Evolutionary conservation across 2,329 filamentous ascomycete species (phyloP).

Genomic region (Talaromyces albobiverticillius): DNA sequence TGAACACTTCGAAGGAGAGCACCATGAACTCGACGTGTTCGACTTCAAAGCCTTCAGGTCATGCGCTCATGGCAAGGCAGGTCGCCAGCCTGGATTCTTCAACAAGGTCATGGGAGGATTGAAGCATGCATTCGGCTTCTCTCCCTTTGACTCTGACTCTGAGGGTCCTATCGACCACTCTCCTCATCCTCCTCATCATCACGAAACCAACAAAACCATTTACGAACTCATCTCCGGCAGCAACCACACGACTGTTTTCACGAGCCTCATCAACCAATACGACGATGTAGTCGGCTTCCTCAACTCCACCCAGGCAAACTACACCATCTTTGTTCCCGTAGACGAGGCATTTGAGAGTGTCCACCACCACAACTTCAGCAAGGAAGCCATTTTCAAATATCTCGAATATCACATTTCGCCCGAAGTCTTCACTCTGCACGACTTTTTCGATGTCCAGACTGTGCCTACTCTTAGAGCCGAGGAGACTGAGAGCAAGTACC

Average conservation of each 20-base stretch:
- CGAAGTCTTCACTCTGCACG: constrained; percentile 63
- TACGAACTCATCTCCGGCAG: constrained; percentile 73
- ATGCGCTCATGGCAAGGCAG: neutral
- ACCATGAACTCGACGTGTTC: neutral
- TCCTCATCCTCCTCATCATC: constrained; percentile 15
- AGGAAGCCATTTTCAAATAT: constrained; percentile 67
- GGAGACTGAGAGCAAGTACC: constrained; percentile 58
- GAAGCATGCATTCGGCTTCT: constrained; percentile 5
- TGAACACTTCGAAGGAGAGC: neutral
- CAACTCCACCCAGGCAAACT: constrained; percentile 68
- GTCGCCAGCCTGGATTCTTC: constrained; percentile 4
- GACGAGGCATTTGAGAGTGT: constrained; percentile 71
- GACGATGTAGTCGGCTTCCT: constrained; percentile 68
- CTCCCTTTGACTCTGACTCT: neutral
- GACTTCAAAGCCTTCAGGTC: neutral
- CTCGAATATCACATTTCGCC: constrained; percentile 71
- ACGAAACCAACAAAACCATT: constrained; percentile 64
- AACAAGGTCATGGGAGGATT: constrained; percentile 2
- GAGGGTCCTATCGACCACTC: neutral
- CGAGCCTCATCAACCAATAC: constrained; percentile 68
- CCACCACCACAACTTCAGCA: constrained; percentile 59
- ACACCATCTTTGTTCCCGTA: constrained; percentile 75
- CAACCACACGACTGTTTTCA: constrained; percentile 73
- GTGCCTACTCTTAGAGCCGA: constrained; percentile 65
- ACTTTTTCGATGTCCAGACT: constrained; percentile 66